A percentile compares a stretch with the other conserved stretches of the same genome.
Conservation (phyloP, 2,329 filamentous ascomycete genomes). For the Monilinia aucupariae region DNA sequence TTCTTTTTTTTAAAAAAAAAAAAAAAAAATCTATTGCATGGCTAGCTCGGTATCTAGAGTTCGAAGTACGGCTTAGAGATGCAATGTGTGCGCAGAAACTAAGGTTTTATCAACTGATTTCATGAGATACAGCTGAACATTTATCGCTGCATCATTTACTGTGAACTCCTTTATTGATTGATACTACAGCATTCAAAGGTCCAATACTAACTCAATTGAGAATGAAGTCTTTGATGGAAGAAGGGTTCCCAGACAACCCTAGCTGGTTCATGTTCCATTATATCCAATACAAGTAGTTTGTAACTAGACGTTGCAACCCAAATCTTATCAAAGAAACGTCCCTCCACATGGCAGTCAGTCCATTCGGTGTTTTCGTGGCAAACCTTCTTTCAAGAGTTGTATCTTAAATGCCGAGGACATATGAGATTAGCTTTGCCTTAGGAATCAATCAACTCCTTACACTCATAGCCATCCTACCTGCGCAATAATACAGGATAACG, state of each 20-base stretch:
- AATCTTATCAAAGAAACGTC: no score
- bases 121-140: background rate
- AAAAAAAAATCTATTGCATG: background rate
- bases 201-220: background rate
- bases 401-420: no score
- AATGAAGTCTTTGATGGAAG: fast-evolving
- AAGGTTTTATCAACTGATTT: background rate
- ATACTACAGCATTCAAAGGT: background rate
- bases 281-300: no score
- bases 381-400: no score
- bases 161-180: background rate
- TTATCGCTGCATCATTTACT: no score
- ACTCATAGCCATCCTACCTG: no score
- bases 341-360: background rate
- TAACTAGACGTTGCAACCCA: no score
- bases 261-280: background rate
- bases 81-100: background rate
- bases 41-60: background rate
- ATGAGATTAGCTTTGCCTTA: no score
- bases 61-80: background rate
- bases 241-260: background rate
- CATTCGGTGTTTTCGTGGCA: no score
- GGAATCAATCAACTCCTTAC: no score
- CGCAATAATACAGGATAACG: background rate
- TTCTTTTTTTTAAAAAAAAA: no score